Evolutionary conservation across 495 filamentous ascomycete species (phyloP), one percentile per base, ranked within the genome.

Genomic region (Cairneyella variabilis): DNA sequence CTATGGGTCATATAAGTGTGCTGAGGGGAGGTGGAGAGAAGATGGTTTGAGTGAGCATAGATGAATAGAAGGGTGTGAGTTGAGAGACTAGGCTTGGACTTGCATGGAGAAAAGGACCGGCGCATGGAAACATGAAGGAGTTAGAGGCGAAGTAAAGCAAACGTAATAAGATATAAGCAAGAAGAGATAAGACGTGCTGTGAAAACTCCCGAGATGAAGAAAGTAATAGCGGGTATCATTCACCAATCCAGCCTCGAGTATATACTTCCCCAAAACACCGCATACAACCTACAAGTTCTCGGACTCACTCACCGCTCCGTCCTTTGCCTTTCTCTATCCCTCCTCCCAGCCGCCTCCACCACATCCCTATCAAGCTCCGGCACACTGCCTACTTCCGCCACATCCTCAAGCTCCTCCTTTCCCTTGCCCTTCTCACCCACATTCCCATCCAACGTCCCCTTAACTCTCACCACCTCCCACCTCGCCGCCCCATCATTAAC

Each of bases 331-430:
- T 60, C 59, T 36, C 53, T 48, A 25, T 61, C 61, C 43, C 57
- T 67, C 52, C 63, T 56, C 21, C 77, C 63, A 25, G 82, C 82
- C 36, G 73, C 67, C 32, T 84, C 78, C 18, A 86, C 67, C 10
- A 82, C 69, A 12, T 74, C 68, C 58, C 75, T 76, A 11, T 75
- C 76, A 12, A 86, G 53, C 27, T 75, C 69, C 3, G 83, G 82
- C 12, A 82, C 74, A 48, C 74, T 72, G 17, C 64, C 76, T 20
- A 64, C 66, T 3, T 65, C 63, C 28, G n/a, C n/a, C n/a, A n/a
- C n/a, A n/a, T n/a, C n/a, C n/a, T n/a, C n/a, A n/a, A n/a, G n/a
- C n/a, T n/a, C n/a, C n/a, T n/a, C n/a, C n/a, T n/a, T n/a, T n/a
- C n/a, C n/a, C n/a, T n/a, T n/a, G n/a, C n/a, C n/a, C n/a, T n/a